Conservation (phyloP, 2,329 filamentous ascomycete genomes). For the Trichoderma aggressivum region DNA sequence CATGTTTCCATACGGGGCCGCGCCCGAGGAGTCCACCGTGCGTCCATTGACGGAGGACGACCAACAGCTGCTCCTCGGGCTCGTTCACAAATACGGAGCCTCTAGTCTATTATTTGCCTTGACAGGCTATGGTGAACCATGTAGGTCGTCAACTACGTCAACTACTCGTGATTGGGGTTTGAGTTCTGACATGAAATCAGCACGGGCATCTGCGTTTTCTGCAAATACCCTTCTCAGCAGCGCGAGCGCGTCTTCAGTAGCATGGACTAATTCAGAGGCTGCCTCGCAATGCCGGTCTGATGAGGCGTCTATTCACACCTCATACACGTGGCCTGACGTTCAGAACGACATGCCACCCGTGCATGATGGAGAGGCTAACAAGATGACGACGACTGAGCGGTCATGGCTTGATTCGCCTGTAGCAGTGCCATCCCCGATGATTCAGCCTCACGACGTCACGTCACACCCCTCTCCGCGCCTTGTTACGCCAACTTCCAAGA, state of each 20-base stretch:
- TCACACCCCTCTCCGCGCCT: slow-evolving; percentile 38
- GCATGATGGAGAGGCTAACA: slow-evolving; percentile 34
- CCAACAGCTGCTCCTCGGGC: slow-evolving; percentile 36
- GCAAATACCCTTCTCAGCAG: slow-evolving; percentile 40
- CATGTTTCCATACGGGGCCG: slow-evolving; percentile 36
- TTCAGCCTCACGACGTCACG: slow-evolving; percentile 32
- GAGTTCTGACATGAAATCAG: slow-evolving; percentile 24
- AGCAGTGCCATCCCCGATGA: slow-evolving; percentile 35
- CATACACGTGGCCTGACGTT: slow-evolving; percentile 38
- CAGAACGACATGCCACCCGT: slow-evolving; percentile 34
- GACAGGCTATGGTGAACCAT: slow-evolving; percentile 36
- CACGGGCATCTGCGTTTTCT: slow-evolving; percentile 40
- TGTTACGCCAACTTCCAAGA: slow-evolving; percentile 38
- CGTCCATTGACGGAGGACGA: slow-evolving; percentile 39
- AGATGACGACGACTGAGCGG: slow-evolving; percentile 30
- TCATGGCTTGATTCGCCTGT: slow-evolving; percentile 42
- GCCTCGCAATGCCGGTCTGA: slow-evolving; percentile 40
- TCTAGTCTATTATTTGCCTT: slow-evolving; percentile 37
- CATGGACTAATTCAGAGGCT: slow-evolving; percentile 41
- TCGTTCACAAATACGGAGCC: slow-evolving; percentile 39
- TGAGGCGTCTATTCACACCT: slow-evolving; percentile 39
- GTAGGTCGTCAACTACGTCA: slow-evolving; percentile 28
- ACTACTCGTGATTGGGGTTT: neutral
- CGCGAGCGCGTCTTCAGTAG: slow-evolving; percentile 39
- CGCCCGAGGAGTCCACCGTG: slow-evolving; percentile 34